Percentiles rank a stretch among this genome's conserved stretches.
phyloP scores from a whole-genome alignment of 2,329 filamentous ascomycete species.

The Stenocarpella maydis region DNA sequence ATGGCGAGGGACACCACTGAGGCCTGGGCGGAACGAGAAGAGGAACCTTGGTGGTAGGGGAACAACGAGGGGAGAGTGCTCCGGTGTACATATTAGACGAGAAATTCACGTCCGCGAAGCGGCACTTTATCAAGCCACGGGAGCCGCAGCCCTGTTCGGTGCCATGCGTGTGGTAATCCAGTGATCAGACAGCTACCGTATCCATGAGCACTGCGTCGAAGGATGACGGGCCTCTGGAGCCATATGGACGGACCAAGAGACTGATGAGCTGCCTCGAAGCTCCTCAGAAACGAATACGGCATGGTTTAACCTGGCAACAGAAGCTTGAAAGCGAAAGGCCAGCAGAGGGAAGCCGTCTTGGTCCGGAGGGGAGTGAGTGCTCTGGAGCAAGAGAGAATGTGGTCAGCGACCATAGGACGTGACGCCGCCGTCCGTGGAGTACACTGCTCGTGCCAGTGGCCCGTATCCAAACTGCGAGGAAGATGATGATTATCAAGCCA shows the following conservation, averaged over 20 bases:
- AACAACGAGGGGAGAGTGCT: neutral
- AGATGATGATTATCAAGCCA: neutral
- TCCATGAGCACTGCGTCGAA: neutral
- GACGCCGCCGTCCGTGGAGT: too few relatives aligned
- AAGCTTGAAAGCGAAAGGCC: neutral
- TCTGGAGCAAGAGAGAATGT: neutral
- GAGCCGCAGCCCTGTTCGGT: neutral
- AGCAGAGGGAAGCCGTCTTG: too few relatives aligned
- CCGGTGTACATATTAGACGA: constrained; percentile 32
- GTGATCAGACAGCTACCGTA: neutral
- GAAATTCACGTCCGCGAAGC: neutral
- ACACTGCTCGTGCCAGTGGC: too few relatives aligned
- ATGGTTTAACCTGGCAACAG: neutral
- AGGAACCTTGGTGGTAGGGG: neutral
- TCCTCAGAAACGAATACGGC: too few relatives aligned
- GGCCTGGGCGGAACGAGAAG: neutral
- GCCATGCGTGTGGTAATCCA: neutral
- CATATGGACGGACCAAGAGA: neutral
- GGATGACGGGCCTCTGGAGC: too few relatives aligned
- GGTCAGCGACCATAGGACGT: neutral
- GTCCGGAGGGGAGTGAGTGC: neutral
- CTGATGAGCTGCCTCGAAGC: neutral
- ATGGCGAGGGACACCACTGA: constrained; percentile 68
- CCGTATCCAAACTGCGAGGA: neutral
- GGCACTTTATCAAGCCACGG: neutral